Conservation (phyloP, 179 eudicot species). For the Beta macrorhiza region DNA sequence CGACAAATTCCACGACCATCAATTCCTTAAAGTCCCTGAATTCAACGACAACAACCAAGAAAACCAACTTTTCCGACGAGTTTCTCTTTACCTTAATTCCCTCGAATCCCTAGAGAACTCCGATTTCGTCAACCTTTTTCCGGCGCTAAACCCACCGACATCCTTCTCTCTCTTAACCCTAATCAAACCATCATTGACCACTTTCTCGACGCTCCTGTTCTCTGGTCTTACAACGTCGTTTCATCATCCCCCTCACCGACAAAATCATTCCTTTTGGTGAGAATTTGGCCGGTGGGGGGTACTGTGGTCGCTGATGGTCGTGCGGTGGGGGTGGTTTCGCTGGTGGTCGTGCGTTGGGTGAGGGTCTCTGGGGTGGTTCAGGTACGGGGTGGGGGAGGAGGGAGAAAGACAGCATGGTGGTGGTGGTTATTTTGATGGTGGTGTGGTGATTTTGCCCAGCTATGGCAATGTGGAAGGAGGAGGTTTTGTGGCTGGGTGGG, state of each 20-base stretch:
- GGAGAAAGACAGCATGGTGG: too few relatives aligned
- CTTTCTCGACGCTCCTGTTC: constrained; percentile 54
- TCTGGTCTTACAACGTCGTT: constrained; percentile 50
- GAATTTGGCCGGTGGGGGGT: too few relatives aligned
- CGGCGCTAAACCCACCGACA: constrained; percentile 48
- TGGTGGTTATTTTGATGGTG: too few relatives aligned
- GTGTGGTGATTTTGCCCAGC: too few relatives aligned
- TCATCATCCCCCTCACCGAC: neutral
- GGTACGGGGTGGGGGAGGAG: too few relatives aligned
- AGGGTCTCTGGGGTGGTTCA: too few relatives aligned
- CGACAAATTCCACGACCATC: constrained; percentile 59
- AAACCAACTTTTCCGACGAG: constrained; percentile 56
- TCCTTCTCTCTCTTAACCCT: constrained; percentile 43
- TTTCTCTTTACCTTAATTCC: constrained; percentile 55
- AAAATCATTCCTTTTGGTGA: constrained; percentile 35
- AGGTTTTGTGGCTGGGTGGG: too few relatives aligned
- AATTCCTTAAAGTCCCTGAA: constrained; percentile 65
- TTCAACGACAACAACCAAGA: constrained; percentile 66
- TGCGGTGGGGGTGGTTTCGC: too few relatives aligned
- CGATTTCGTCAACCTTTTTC: constrained; percentile 52
- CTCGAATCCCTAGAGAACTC: constrained; percentile 56
- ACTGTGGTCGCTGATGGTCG: too few relatives aligned
- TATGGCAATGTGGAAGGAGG: too few relatives aligned
- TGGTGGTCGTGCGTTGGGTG: too few relatives aligned
- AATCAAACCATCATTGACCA: constrained; percentile 48